A percentile compares a stretch with the other conserved stretches of the same genome.
Conservation (phyloP, 495 filamentous ascomycete species). For the Glutinoglossum americanum region DNA sequence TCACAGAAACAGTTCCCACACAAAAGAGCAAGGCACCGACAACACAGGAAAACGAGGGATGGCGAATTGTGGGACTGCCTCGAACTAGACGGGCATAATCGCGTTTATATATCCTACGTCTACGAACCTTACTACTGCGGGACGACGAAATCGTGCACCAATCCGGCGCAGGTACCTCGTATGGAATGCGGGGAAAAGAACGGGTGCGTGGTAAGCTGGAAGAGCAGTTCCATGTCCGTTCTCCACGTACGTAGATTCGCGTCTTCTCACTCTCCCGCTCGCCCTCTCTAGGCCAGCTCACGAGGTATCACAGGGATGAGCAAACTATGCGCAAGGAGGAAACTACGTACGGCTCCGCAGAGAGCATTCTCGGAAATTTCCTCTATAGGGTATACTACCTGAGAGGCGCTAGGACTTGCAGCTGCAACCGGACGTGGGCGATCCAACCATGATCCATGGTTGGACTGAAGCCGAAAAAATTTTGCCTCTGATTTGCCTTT, state of each 20-base stretch:
- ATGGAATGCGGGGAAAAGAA: not conserved
- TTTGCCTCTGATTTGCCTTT: not conserved
- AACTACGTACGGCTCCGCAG: not conserved
- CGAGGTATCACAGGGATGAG: not conserved
- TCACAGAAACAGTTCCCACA: not conserved
- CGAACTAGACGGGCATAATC: not conserved
- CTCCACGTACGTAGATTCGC: not conserved
- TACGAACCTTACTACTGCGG: not conserved
- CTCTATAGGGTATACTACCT: not conserved
- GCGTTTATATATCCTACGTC: not conserved
- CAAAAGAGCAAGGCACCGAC: not conserved
- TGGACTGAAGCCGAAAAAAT: not conserved
- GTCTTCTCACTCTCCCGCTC: not conserved
- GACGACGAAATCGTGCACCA: not conserved
- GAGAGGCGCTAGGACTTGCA: not conserved
- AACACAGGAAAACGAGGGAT: not conserved
- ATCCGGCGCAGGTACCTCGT: slow-evolving; percentile 1
- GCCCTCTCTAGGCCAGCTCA: not conserved
- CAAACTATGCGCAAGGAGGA: not conserved
- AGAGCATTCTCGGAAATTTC: not conserved
- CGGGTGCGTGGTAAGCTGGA: not conserved
- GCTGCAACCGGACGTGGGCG: not conserved
- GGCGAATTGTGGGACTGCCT: not conserved
- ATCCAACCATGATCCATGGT: not conserved
- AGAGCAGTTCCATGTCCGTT: not conserved